Evolutionary conservation across 1,284 basidiomycete genomes (phyloP), one percentile per base, ranked within the genome.

Genomic region (Entoloma clypeatum): DNA sequence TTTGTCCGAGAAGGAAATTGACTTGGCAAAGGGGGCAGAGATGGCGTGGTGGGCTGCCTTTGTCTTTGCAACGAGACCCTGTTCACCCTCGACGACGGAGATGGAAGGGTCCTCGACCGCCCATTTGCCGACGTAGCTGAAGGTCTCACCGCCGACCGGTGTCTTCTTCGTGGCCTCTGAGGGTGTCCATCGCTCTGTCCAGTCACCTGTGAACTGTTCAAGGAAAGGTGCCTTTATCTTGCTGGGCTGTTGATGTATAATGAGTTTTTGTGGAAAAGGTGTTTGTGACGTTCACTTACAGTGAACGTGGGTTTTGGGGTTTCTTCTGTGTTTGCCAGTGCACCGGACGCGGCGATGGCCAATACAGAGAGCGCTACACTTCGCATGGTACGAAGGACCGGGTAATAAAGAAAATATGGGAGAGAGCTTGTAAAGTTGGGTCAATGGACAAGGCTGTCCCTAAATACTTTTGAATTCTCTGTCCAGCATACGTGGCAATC

Each of bases 91-190:
- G 58, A 95, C 74, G 55, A 93, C 81, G 32, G 74, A 68, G 30
- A 72, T 59, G 39, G 76, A 65, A 39, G 94, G 83, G 49, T 94
- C 92, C 69, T 99, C 94, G 55, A 98, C 91, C 54, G 83, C 76
- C 96, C 96, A 99, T 63, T 94, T 82, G 60, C 96, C 96, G 58
- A 96, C 91, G 65, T 97, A 97, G 62, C 88, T 92, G 73, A 93
- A 96, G 31, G 83, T 93, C 71, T 94, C 93, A 54, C 87, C 84
- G 49, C 92, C 92, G 45, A 91, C 87, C 39, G 89, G 84, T 13
- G 91, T 93, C 79, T 94, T 92, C 79, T 98, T 98, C 58, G 93
- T 97, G 17, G 96, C 95, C 61, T 92, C 86, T 5, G 94, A 98
- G 26, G 93, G 83, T 43, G 90, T 91, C 96, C 96, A 99, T 52